Base-by-base conservation (phyloP, 257 asterid species). In the Datura wrightii region DNA sequence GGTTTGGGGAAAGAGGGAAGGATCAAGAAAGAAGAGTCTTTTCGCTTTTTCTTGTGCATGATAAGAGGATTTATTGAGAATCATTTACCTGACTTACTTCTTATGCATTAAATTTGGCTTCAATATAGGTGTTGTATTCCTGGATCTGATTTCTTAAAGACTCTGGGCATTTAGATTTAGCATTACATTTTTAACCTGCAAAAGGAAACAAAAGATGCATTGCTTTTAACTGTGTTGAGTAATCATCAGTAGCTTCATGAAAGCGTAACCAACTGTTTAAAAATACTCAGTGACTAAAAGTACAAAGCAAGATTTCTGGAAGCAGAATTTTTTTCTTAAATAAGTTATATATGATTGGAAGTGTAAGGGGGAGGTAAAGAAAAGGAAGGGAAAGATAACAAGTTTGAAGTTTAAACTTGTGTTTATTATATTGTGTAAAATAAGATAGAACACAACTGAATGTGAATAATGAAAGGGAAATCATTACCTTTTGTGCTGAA, bases 71-170 rank as follows among this genome's bases (percentile, higher is more conserved):
- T 24, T 50, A 2, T 31, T 76, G 42, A 76, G 62, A 76, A 76
- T 31, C 62, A 31, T 76, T 50, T 76, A 31, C 8, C 8, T 1
- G n/a, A 48, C 31, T 24, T 10, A 52, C 15, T 76, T 76, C 52
- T 52, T 76, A 52, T 50, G 63, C 14, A 31, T 14, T 50, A 54
- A 34, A 13, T 52, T 36, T 50, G 46, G 46, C 46, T 76, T 76
- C 24, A 76, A 31, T 50, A 14, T 14, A 24, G 82, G 8, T 31
- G 82, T 50, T 31, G 3, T 72, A 48, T 24, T 76, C 63, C 9
- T 15, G 62, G 44, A 76, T 31, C 62, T 76, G 58, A 50, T 76
- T 52, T 53, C 81, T 48, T 76, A 7, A 24, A 76, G 60, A 24
- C 10, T 63, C 0, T 24, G 31, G 8, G 42, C 39, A 19, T 59